Evolutionary conservation across 331 rosid species (phyloP), one percentile per base, ranked within the genome.

Genomic region (Ulmus americana): DNA sequence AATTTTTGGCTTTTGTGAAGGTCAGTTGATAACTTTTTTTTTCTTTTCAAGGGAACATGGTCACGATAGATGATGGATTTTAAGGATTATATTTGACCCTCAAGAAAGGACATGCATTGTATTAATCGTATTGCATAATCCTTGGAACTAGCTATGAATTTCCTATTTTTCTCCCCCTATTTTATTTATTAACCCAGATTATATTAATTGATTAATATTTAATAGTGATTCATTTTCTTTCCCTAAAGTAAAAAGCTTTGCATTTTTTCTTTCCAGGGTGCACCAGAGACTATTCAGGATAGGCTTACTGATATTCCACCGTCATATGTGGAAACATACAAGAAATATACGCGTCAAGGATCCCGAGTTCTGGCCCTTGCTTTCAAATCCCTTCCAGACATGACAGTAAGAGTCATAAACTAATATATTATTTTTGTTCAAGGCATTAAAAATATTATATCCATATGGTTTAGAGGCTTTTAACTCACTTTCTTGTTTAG

Each of bases 361-460:
- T 94, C 99, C 61, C 99, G 99, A 12, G 99, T 94, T 68, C 95
- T 94, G 70, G 95, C 99, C 51, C 90, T 94, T 74, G 99, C 96
- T 55, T 90, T 77, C 83, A 94, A 94, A 77, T 75, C 99, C 77
- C 85, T 94, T 73, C 65, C 91, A 3, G 99, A 94, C 67, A 94
- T 94, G 97, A 87, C 95, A 79, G 99, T 94, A 85, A 83, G 95
- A 77, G 67, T 65, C 55, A 67, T 44, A 28, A 28, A 28, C 35
- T 28, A 28, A 28, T 28, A 28, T 28, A 28, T 14, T 44, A 68
- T 62, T 51, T 60, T 46, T 40, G 45, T 7, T 22, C 28, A 22
- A 4, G 43, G 46, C 15, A 15, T 46, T 6, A 44, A 41, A 10
- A 20, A 9, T 42, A n/a, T 60, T 5, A 3, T 13, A 5, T 11